Conservation (phyloP, 2,329 filamentous ascomycete genomes). For the Decorospora gaudefroyi region DNA sequence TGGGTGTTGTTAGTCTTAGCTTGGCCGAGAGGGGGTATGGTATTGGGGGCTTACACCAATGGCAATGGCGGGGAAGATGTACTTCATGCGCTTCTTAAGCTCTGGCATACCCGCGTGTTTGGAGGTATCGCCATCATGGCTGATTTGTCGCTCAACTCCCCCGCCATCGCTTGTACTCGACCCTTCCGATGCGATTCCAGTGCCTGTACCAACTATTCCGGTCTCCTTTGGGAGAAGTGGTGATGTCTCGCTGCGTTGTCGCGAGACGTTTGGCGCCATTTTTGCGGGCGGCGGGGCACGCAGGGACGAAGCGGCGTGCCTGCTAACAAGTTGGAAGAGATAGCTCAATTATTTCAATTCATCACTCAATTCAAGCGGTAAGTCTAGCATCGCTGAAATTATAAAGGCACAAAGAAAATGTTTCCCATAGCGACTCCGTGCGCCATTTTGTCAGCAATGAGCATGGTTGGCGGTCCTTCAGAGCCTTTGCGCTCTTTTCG, state of each 20-base stretch:
- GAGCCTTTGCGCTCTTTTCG: no score
- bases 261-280: slow-evolving; percentile 7
- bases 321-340: no score
- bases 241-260: slow-evolving; percentile 48
- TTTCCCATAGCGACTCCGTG: no score
- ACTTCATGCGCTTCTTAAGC: slow-evolving; percentile 57
- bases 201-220: slow-evolving; percentile 29
- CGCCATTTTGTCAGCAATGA: no score
- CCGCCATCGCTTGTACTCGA: slow-evolving; percentile 26
- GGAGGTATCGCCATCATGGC: slow-evolving; percentile 36
- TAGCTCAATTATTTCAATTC: no score
- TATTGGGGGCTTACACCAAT: slow-evolving; percentile 59
- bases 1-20: background rate
- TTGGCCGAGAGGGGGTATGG: background rate
- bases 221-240: slow-evolving; percentile 49
- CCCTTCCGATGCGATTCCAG: slow-evolving; percentile 33
- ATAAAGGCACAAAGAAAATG: no score
- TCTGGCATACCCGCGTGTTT: slow-evolving; percentile 55
- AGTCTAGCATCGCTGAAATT: no score
- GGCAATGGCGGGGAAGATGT: slow-evolving; percentile 64
- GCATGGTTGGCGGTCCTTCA: no score
- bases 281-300: slow-evolving; percentile 9
- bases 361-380: no score
- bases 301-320: no score
- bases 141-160: slow-evolving; percentile 45